Percentiles rank a stretch among this genome's conserved stretches.
These are phyloP conservation scores for Ceraceosorus guamensis DNA, from an alignment of 1,284 basidiomycete genomes.

Conservation along the genomic window DNA sequence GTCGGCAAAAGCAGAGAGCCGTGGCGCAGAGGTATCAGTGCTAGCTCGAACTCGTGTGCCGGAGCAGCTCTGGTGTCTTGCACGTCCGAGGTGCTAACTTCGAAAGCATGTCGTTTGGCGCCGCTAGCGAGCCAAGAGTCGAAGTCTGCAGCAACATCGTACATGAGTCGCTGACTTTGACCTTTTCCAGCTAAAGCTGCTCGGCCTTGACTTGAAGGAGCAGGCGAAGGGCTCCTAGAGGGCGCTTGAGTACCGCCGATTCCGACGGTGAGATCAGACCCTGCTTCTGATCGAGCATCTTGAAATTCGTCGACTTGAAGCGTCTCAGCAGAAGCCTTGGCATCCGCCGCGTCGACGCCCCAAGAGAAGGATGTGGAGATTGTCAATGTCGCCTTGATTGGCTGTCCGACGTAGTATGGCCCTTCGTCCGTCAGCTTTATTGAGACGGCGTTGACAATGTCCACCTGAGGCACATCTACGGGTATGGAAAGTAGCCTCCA, in stretches of 20 bases:
- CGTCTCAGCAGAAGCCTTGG: background rate
- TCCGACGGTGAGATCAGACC: too few relatives aligned
- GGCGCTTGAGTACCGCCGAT: too few relatives aligned
- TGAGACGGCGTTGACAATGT: background rate
- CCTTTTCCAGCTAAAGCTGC: too few relatives aligned
- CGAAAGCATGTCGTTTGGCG: background rate
- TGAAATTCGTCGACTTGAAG: background rate
- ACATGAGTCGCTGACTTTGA: background rate
- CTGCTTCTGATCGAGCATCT: background rate
- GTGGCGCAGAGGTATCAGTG: background rate
- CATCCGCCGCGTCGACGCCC: background rate
- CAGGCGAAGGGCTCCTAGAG: too few relatives aligned
- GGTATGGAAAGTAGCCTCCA: background rate
- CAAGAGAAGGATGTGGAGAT: background rate
- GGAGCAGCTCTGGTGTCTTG: background rate
- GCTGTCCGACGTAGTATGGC: background rate
- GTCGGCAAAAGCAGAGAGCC: background rate
- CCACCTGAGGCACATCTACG: background rate
- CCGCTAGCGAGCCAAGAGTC: background rate
- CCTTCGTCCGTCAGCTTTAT: background rate
- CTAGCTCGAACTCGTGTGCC: background rate
- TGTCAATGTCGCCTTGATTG: background rate
- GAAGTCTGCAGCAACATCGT: background rate
- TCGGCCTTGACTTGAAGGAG: too few relatives aligned
- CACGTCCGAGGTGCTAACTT: background rate